phyloP scores from a whole-genome alignment of 805 yeast species.

The Isabelozyma gotoi region DNA sequence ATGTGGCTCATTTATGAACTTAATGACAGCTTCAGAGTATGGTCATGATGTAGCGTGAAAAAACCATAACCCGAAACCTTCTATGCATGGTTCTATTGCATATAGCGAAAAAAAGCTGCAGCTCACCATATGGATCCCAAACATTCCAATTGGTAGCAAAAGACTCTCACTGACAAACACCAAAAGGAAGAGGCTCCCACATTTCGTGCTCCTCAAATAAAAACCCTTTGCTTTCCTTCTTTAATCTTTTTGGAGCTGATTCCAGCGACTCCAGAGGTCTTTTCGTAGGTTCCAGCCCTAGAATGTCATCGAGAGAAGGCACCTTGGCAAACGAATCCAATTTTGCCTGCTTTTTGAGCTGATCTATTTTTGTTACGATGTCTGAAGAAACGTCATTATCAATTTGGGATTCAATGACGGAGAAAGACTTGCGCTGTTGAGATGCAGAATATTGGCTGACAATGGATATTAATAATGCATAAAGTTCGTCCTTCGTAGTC shows the following conservation, averaged over 20 bases:
- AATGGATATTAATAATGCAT: not conserved
- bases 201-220: conserved; percentile 30
- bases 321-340: conserved; percentile 13
- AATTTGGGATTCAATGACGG: not conserved
- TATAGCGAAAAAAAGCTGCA: no score
- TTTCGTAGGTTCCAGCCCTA: conserved; percentile 13
- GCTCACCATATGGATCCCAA: no score
- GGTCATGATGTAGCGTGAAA: no score
- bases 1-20: no score
- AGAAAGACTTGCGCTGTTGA: not conserved
- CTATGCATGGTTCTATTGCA: no score
- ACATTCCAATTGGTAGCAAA: no score
- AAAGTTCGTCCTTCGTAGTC: not conserved
- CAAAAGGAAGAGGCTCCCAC: conserved; percentile 61
- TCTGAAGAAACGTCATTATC: conserved; percentile 1
- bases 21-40: no score
- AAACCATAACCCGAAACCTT: no score
- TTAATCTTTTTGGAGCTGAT: conserved; percentile 11
- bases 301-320: conserved; percentile 24
- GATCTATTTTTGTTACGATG: not conserved
- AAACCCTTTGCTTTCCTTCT: conserved; percentile 7
- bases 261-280: no score
- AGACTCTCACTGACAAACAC: conserved; percentile 17
- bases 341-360: conserved; percentile 3
- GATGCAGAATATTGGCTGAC: not conserved